A percentile compares a stretch with the other conserved stretches of the same genome.
Evolutionary conservation across 176 grass and related monocot species (phyloP).

Genomic region (Dendrocalamus sinicus): DNA sequence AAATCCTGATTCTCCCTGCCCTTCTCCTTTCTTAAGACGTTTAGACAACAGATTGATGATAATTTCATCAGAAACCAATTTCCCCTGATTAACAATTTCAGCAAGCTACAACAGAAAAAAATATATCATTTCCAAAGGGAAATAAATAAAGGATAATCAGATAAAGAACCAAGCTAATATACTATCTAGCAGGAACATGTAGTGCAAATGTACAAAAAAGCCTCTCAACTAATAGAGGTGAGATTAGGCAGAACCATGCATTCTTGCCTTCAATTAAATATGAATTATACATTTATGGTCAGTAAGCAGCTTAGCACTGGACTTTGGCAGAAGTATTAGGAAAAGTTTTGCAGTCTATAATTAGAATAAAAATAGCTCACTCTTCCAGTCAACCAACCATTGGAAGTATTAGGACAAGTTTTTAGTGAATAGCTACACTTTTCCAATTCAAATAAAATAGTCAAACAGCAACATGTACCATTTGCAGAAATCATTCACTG

Average conservation of each 20-base stretch:
- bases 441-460: neutral
- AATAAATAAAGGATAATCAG: neutral
- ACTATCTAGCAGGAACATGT: neutral
- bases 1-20: conserved; percentile 89
- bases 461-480: neutral
- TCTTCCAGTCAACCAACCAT: neutral
- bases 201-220: neutral
- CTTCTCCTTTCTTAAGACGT: conserved; percentile 72
- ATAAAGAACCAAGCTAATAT: neutral
- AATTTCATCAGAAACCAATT: conserved; percentile 94
- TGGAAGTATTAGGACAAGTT: neutral
- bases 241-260: neutral
- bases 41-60: conserved; percentile 85
- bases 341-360: neutral
- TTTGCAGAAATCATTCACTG: neutral
- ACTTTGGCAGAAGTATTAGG: neutral
- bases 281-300: neutral
- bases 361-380: neutral
- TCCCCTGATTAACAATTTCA: conserved; percentile 86
- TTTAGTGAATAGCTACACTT: neutral
- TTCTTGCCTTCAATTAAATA: neutral
- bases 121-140: neutral
- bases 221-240: neutral
- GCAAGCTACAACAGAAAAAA: conserved; percentile 56
- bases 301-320: neutral